Evolutionary conservation across 176 grass and related monocot genomes (phyloP), one percentile per base, ranked within the genome.

Genomic region (Aegilops longissima): DNA sequence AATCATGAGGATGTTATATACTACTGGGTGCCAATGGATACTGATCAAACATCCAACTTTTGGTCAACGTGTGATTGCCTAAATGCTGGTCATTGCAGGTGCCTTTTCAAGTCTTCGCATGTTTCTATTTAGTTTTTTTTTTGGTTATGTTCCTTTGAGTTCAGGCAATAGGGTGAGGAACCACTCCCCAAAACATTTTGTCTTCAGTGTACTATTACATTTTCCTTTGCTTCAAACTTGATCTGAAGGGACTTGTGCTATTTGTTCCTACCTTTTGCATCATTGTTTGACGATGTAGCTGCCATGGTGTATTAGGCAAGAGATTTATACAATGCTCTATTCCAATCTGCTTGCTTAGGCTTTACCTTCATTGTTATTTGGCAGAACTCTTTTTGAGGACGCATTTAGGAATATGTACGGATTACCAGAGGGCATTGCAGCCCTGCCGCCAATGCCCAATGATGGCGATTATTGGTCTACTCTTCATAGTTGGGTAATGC

Each of bases 401-500:
- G 90, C 97, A 83, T 99, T 99, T 62, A 94, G 97, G 83, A 76
- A 36, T 59, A 99, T 99, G 97, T 99, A 99, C 82, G 94, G 90
- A 79, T 76, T 99, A 40, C 88, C 84, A 73, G 79, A 89, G 70
- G 81, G 82, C n/a, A 39, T 91, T 42, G 18, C 66, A 70, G 80
- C 92, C 62, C 92, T 99, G 74, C 97, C 94, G 52, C 94, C 97
- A 54, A 96, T 99, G 97, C 93, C 94, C 62, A 66, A 36, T 89
- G 86, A 90, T 87, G 93, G 86, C 9, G 82, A 81, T 45, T 82
- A 89, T 87, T 99, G 97, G 94, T 99, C 94, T 90, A 86, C 88
- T 87, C 92, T 99, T 80, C 90, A 99, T 88, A 94, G 94, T 58
- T 99, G 97, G 97, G 86, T 96, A 83, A 96, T 99, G 97, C 97